Percentiles rank a stretch among this genome's conserved stretches.
phyloP scores from a whole-genome alignment of 495 filamentous ascomycete species.

The Astrothelium subdiscretum region DNA sequence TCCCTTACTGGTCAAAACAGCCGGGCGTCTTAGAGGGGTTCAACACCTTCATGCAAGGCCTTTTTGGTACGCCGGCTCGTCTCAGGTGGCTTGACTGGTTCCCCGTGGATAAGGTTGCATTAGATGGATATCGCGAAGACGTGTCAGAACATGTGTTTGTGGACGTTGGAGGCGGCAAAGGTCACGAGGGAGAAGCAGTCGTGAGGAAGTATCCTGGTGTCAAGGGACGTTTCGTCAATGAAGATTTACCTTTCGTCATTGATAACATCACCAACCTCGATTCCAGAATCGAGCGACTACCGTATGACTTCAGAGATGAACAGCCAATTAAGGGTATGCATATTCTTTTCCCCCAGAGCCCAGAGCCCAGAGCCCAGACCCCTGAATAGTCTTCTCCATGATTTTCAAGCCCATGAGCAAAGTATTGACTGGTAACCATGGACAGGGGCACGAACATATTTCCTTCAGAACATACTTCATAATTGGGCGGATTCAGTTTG shows the following conservation, averaged over 20 bases:
- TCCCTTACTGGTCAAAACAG: conserved; percentile 3
- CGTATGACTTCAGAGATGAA: conserved; percentile 9
- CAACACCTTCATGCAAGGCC: conserved; percentile 11
- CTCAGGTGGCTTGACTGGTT: conserved; percentile 7
- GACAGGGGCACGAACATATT: background rate
- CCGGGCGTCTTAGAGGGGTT: conserved; percentile 6
- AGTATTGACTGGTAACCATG: background rate
- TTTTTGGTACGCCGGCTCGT: conserved; percentile 4
- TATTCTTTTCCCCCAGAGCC: background rate
- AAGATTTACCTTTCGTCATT: conserved; percentile 13
- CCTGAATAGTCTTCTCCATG: too few species aligned
- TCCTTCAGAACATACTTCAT: conserved; percentile 8
- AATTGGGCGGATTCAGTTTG: conserved; percentile 5
- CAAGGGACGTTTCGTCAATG: conserved; percentile 4
- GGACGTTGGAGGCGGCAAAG: conserved; percentile 12
- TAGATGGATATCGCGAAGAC: conserved; percentile 1
- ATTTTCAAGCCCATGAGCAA: too few species aligned
- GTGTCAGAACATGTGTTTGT: conserved; percentile 5
- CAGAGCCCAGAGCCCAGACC: too few species aligned
- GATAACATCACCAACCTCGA: conserved; percentile 8
- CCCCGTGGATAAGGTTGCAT: conserved; percentile 2
- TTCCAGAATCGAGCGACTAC: conserved; percentile 5
- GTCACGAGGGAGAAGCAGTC: conserved; percentile 7
- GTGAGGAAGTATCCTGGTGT: conserved; percentile 4
- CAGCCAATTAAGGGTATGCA: conserved; percentile 12